Conservation (phyloP, 805 yeast genomes). For the Lipomyces kockii region DNA sequence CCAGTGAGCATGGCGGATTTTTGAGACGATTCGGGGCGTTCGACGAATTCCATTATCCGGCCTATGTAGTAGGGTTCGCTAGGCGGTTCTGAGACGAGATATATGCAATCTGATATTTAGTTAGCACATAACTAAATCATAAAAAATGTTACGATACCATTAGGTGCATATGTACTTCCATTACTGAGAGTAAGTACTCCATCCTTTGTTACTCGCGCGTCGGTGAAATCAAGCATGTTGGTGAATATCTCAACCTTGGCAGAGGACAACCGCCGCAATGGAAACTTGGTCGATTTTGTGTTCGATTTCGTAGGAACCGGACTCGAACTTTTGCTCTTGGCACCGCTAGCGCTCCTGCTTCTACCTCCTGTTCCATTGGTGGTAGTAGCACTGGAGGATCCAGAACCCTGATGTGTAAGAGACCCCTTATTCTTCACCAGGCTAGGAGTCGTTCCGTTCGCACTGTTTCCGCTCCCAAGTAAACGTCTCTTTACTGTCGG, state of each 20-base stretch:
- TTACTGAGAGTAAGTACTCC: constrained; percentile 42
- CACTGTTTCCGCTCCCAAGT: neutral
- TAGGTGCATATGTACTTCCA: constrained; percentile 39
- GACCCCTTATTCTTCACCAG: neutral
- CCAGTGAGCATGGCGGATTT: constrained; percentile 11
- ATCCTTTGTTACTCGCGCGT: constrained; percentile 46
- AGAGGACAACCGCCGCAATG: constrained; percentile 2
- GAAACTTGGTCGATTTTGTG: neutral
- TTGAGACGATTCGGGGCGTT: constrained; percentile 38
- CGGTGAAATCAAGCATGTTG: constrained; percentile 47
- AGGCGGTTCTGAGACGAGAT: constrained; percentile 88
- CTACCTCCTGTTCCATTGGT: neutral
- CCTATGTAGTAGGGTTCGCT: constrained; percentile 95
- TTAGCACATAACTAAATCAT: neutral
- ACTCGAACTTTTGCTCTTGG: constrained; percentile 9
- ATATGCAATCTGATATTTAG: constrained; percentile 59
- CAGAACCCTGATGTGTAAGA: neutral
- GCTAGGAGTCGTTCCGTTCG: neutral
- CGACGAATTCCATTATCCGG: constrained; percentile 72
- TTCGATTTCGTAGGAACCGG: constrained; percentile 1
- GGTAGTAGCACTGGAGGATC: neutral
- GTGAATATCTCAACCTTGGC: constrained; percentile 31
- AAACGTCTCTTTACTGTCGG: neutral
- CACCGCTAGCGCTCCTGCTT: constrained; percentile 1
- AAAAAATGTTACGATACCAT: constrained; percentile 38